Evolutionary conservation across 495 filamentous ascomycete species (phyloP), one percentile per base, ranked within the genome.

Genomic region (Aspergillus steynii): DNA sequence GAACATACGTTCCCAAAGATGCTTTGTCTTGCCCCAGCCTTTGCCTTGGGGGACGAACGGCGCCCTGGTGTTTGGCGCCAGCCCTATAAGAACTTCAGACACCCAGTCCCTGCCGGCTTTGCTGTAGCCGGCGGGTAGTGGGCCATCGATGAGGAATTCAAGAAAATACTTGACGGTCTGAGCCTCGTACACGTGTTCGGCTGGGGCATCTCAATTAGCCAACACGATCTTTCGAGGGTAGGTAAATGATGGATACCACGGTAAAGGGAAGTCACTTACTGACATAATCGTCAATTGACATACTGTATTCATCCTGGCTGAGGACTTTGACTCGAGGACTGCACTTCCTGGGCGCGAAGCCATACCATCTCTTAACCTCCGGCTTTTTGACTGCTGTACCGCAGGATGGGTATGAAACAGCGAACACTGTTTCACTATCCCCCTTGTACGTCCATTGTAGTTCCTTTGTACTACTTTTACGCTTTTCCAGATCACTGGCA

Each of bases 121-220:
- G 12, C 5, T 37, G 20, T 55, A 55, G 8, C 31, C 53, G 3
- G 29, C 34, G 7, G 53, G 32, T 34, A 55, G 25, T 25, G 29
- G 29, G 25, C 29, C 34, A 12, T 37, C 20, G 53, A 45, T 55
- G 8, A 55, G 29, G 34, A 55, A 55, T 37, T 55, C 53, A 10
- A 55, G 34, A 20, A 55, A 55, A 10, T 1, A 1, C 29, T 55
- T 37, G 14, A 55, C 2, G 7, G 32, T 45, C 7, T 37, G 20
- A 34, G 53, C 32, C 31, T 55, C 53, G 53, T 55, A 55, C 29
- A 55, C 34, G 34, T 55, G 53, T 32, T 55, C 53, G 7, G 53
- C 53, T 55, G 29, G 7, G 20, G 2, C 1, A 34, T 42, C 34
- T 37, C 1, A 9, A 37, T 45, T 37, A 20, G 34, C 20, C 20